Evolutionary conservation across 352 stramenopile species (phyloP).

Genomic region (Detonula confervacea): DNA sequence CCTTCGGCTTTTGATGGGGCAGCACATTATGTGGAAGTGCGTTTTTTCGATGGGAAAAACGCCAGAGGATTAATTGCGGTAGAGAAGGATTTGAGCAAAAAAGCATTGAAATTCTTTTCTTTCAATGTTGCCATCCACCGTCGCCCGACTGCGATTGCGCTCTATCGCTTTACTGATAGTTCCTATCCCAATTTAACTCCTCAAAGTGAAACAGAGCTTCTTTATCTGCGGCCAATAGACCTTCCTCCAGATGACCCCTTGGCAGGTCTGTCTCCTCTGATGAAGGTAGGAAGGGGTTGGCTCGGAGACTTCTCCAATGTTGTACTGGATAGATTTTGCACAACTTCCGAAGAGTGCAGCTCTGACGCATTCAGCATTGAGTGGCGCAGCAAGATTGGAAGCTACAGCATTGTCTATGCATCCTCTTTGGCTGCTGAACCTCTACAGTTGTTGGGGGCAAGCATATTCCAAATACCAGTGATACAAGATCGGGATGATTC

Average conservation of each 20-base stretch:
- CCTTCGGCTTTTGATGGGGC: slow-evolving; percentile 23
- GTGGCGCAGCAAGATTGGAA: slow-evolving; percentile 32
- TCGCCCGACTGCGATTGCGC: slow-evolving; percentile 8
- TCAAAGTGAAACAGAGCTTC: slow-evolving; percentile 21
- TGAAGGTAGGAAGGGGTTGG: slow-evolving; percentile 31
- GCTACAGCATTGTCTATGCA: slow-evolving; percentile 25
- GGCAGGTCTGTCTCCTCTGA: slow-evolving; percentile 14
- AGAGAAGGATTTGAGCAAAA: slow-evolving; percentile 17
- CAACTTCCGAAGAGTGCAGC: slow-evolving; percentile 25
- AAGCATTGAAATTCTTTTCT: slow-evolving; percentile 43
- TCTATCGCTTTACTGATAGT: slow-evolving; percentile 36
- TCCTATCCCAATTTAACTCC: slow-evolving; percentile 25
- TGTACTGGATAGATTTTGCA: slow-evolving; percentile 33
- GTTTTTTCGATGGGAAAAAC: slow-evolving; percentile 25
- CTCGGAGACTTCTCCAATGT: slow-evolving; percentile 32
- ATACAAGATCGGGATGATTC: slow-evolving; percentile 18
- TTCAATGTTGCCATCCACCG: slow-evolving; percentile 41
- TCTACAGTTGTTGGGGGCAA: slow-evolving; percentile 6
- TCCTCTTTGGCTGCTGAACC: slow-evolving; percentile 16
- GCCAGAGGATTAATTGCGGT: slow-evolving; percentile 34
- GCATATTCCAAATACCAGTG: slow-evolving; percentile 31
- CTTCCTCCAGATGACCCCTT: slow-evolving; percentile 16
- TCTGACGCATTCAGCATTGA: slow-evolving; percentile 19
- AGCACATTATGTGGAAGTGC: slow-evolving; percentile 35
- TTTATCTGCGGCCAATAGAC: slow-evolving; percentile 32